These are phyloP conservation scores for Fusarium setosum DNA, from an alignment of 2,329 filamentous ascomycete species.

Conservation along the genomic window DNA sequence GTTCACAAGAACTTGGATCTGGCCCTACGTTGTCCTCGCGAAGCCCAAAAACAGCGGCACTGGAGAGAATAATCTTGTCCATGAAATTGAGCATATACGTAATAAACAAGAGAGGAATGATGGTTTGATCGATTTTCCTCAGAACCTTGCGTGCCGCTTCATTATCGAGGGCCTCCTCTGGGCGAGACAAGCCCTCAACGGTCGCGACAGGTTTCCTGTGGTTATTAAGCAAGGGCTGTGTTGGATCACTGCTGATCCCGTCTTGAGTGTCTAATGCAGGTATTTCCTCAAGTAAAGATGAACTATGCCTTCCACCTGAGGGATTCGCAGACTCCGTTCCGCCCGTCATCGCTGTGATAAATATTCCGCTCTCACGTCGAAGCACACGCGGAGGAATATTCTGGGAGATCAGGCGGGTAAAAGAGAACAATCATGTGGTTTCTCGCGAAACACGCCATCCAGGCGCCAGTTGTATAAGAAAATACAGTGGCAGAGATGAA, in stretches of 20 bases:
- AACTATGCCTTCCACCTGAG: background rate
- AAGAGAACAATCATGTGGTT: too few species aligned
- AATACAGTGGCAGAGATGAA: too few species aligned
- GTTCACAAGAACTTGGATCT: background rate
- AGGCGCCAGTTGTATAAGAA: too few species aligned
- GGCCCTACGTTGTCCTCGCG: conserved; percentile 59
- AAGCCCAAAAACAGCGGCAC: conserved; percentile 67
- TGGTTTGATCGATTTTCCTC: conserved; percentile 65
- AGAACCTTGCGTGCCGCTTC: conserved; percentile 53
- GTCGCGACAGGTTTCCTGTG: background rate
- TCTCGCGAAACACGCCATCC: too few species aligned
- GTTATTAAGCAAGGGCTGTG: conserved; percentile 16
- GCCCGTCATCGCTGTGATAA: conserved; percentile 3
- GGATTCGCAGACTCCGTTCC: background rate
- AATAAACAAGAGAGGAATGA: conserved; percentile 67
- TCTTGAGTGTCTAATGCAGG: background rate
- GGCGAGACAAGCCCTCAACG: background rate
- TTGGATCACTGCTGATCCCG: background rate
- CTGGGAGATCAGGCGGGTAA: too few species aligned
- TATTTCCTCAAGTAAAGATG: background rate
- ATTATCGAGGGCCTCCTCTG: background rate
- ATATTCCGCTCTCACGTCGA: too few species aligned
- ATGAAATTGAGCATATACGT: conserved; percentile 72
- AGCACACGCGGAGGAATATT: background rate
- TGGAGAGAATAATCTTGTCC: conserved; percentile 69